These are phyloP conservation scores for Puccinia triticina DNA, from an alignment of 1,284 basidiomycete genomes.

Conservation along the genomic window DNA sequence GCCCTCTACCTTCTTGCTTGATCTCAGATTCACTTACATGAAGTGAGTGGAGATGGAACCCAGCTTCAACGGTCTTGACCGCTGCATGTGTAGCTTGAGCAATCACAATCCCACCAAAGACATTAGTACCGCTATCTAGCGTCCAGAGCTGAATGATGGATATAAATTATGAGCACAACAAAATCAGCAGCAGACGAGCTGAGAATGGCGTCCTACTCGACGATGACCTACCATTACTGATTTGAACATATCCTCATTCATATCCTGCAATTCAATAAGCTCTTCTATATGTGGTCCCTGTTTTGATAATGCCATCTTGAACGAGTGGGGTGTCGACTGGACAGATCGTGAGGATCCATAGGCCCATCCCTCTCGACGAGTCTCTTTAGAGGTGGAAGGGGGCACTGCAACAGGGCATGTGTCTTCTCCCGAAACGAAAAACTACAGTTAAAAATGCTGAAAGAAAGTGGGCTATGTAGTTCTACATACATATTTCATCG, in stretches of 20 bases:
- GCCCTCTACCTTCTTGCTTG: background rate
- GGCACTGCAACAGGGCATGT: background rate
- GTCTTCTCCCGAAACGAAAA: background rate
- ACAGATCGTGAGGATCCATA: background rate
- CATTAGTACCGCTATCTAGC: slow-evolving; percentile 71
- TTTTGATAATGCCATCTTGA: background rate
- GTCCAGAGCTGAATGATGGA: slow-evolving; percentile 65
- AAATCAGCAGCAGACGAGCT: background rate
- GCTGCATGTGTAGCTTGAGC: slow-evolving; percentile 57
- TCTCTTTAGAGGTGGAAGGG: no score
- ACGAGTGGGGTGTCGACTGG: background rate
- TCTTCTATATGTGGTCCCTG: slow-evolving; percentile 32
- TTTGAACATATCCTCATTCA: slow-evolving; percentile 32
- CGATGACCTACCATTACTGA: slow-evolving; percentile 22
- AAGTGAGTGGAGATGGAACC: slow-evolving; percentile 66
- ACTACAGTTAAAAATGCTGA: background rate
- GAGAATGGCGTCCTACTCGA: background rate
- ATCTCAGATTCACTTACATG: slow-evolving; percentile 65
- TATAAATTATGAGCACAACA: background rate
- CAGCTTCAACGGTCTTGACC: slow-evolving; percentile 52
- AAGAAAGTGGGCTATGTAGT: background rate
- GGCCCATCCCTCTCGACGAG: no score
- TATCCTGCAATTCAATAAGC: slow-evolving; percentile 22
- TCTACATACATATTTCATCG: background rate
- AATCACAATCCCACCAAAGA: slow-evolving; percentile 68